Base-by-base conservation (phyloP, 108 stramenopile species). In the Skeletonema menzelii region DNA sequence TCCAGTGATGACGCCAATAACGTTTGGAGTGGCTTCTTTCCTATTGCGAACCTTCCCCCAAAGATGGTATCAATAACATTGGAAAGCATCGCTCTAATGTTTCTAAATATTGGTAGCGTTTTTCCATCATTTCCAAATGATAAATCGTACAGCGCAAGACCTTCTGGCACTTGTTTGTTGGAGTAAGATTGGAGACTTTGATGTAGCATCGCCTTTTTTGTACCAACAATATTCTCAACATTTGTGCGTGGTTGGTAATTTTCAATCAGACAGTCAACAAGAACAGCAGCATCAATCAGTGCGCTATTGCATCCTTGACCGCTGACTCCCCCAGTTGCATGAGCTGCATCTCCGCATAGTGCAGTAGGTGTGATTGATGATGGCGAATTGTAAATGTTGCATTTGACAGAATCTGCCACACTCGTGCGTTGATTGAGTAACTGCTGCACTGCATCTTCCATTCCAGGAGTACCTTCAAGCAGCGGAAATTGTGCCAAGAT, bases 231-330 rank as follows among this genome's bases (percentile, higher is more conserved):
- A 42, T 65, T 27, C 0, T 59, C 27, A 12, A 63, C 27, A 17
- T 1, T 56, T 44, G 17, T 56, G 15, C 8, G 1, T 14, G 56
- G 37, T 11, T 32, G 32, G 44, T 35, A 65, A 65, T 53, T 35
- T 56, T 77, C 44, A 22, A 24, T 53, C 8, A 91, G 65, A 37
- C 73, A 87, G 56, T 92, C 75, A 13, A 73, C 85, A 38, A 92
- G 55, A 12, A 80, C 83, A 4, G 70, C 71, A 11, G 86, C 56
- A 80, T 92, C 91, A 14, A 79, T 42, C 59, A 92, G 58, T n/a
- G 91, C 91, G 59, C 80, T 82, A 46, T 92, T 92, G 35, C 83
- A 79, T 4, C 91, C 91, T 65, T 92, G 91, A 35, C 91, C 91
- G 4, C 82, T 82, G 14, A 92, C 91, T 3, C 91, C 91, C 14